Evolutionary conservation across 345 rosid genomes (phyloP).

Genomic region (Sisymbrium altissimum): DNA sequence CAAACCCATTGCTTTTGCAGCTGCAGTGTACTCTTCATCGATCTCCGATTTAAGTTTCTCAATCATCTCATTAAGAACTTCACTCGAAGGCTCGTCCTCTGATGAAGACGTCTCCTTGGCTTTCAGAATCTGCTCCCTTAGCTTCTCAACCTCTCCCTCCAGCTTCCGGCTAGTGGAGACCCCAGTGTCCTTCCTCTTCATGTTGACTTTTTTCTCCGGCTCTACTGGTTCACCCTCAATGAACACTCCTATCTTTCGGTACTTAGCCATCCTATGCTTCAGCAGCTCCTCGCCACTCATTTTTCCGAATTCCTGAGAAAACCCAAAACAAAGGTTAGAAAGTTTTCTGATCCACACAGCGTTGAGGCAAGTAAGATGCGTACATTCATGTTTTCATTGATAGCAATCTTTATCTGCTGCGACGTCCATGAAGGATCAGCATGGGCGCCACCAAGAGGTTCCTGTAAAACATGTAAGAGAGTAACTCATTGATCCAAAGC

Average conservation of each 20-base stretch:
- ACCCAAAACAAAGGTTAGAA: neutral
- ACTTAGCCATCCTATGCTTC: conserved; percentile 72
- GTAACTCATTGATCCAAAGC: neutral
- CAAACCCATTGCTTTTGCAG: conserved; percentile 56
- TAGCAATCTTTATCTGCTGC: conserved; percentile 74
- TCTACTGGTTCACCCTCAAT: conserved; percentile 63
- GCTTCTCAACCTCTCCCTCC: conserved; percentile 63
- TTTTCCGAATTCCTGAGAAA: conserved; percentile 63
- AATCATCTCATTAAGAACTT: conserved; percentile 57
- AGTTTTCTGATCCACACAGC: neutral
- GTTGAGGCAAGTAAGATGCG: conserved; percentile 34
- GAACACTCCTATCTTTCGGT: conserved; percentile 78
- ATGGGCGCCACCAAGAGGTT: conserved; percentile 96
- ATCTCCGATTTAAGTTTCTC: conserved; percentile 66
- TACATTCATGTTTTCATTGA: conserved; percentile 77
- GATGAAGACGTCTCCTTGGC: conserved; percentile 60
- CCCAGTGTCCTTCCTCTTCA: conserved; percentile 64
- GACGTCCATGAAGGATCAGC: conserved; percentile 91
- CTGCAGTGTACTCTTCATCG: conserved; percentile 68
- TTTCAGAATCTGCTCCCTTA: conserved; percentile 61
- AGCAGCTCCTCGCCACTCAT: conserved; percentile 67
- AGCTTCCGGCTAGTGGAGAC: conserved; percentile 46
- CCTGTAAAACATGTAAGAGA: conserved; percentile 45
- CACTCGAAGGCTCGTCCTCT: conserved; percentile 39
- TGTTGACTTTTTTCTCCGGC: conserved; percentile 58